Evolutionary conservation across 805 yeast genomes (phyloP).

Genomic region (Lipomyces mesembrius): DNA sequence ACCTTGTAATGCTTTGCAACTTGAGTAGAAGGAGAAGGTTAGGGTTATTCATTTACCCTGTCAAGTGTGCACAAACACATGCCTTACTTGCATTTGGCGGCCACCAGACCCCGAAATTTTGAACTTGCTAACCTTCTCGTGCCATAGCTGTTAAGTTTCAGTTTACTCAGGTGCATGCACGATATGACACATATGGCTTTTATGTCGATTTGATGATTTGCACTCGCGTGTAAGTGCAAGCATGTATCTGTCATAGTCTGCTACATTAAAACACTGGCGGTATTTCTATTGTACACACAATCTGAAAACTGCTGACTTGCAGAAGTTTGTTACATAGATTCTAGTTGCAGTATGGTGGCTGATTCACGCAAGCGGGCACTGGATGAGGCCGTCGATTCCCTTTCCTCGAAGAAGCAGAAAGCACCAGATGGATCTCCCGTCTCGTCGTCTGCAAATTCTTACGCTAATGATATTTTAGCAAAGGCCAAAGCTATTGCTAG

Average conservation of each 20-base stretch:
- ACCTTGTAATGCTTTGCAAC: no score
- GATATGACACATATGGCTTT: no score
- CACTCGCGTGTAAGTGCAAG: no score
- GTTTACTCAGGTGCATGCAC: no score
- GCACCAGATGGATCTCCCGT: constrained; percentile 29
- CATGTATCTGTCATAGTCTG: background rate
- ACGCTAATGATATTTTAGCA: constrained; percentile 25
- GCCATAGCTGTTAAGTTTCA: no score
- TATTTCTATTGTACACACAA: background rate
- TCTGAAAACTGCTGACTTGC: background rate
- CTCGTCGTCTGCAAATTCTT: constrained; percentile 12
- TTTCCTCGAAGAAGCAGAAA: constrained; percentile 27
- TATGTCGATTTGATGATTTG: no score
- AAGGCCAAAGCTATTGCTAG: constrained; percentile 32
- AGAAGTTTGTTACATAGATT: background rate
- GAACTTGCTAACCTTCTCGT: no score
- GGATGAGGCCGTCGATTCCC: constrained; percentile 15
- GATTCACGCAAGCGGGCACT: constrained; percentile 28
- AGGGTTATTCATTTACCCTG: no score
- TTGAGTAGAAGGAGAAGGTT: no score
- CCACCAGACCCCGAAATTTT: no score
- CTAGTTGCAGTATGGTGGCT: constrained; percentile 15
- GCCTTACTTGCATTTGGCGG: no score
- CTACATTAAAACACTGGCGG: background rate
- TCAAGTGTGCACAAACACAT: no score